Base-by-base conservation (phyloP, 352 stramenopile species). In the Globisporangium canariense region DNA sequence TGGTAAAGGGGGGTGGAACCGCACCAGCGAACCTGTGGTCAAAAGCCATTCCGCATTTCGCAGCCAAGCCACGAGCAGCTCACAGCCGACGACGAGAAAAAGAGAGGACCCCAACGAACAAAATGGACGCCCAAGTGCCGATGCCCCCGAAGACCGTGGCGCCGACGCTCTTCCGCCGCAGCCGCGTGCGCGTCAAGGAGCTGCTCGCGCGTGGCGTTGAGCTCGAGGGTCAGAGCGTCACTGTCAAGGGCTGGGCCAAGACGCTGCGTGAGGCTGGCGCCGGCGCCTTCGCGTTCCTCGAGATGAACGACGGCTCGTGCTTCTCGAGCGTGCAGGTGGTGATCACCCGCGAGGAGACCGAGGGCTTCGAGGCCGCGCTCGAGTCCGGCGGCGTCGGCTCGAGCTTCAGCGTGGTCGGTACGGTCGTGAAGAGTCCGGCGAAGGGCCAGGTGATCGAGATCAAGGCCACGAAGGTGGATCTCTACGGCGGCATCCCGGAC, bases 221-320 rank as follows among this genome's bases (percentile, higher is more conserved):
- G 56, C 69, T 91, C 40, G 77, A 97, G 45, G 89, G 89, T 41
- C 69, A 97, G 74, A 91, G 76, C 28, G 82, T 98, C 36, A 96
- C 82, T 13, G 89, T 99, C 62, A 96, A 95, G 68, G 96, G 96
- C 32, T 99, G 96, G 96, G 83, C 90, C 47, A 92, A 97, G 70
- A 98, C 94, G 34, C 71, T 96, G 38, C 88, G 94, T 10, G 86
- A 96, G 58, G 91, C 88, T 11, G 88, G 86, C 54, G 95, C 96
- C 47, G 91, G 89, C 38, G 80, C 91, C 45, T 88, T 98, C 50
- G 78, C 94, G 49, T 99, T 99, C 72, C 73, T 99, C 38, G 93
- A 98, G 75, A 69, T 99, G 51, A 98, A 97, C 76, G 96, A 99
- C 69, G 96, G 96, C 58, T 98, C 92, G 55, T 91, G 77, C 71